Base-by-base conservation (phyloP, 2,329 filamentous ascomycete species). In the Cladophialophora psammophila region DNA sequence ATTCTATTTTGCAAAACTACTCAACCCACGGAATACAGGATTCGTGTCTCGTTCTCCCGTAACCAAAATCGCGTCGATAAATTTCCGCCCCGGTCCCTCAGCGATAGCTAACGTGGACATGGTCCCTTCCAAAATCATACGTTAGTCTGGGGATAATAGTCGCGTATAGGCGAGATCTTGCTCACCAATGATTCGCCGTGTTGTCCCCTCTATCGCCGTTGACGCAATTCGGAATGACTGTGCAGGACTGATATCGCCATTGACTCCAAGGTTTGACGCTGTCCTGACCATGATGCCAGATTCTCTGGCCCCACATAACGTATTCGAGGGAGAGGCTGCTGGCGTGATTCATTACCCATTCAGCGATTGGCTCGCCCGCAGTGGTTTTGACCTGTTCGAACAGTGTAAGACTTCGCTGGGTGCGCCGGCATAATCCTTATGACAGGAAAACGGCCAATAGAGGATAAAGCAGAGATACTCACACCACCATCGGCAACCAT, bases 221-320 rank as follows among this genome's bases (percentile, higher is more conserved):
- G 38, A 71, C 71, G 35, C 79, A 75, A 52, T 62, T 58, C 20
- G 55, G 55, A 40, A 66, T 66, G 31, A 58, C 53, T 4, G 59
- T 63, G 52, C 64, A 66, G 18, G 59, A 8, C 58, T 66, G 64
- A 62, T 62, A 66, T 36, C 59, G 53, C 82, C 82, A 84, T 38
- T 71, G 74, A 20, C 73, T 72, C 82, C 81, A 84, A 18, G 75
- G 65, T 69, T 74, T 78, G 42, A 79, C 77, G 10, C 59, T 64
- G 26, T 82, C 80, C 45, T 72, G 68, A 32, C 73, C 74, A 4
- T 78, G 73, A 58, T 75, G 78, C 82, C 81, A 84, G 71, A 84
- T 84, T 66, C 76, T 78, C 74, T 84, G 82, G 18, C 81, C 82
- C 81, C 81, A 84, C 69, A 84, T 84, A 56, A 84, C 78, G 66